Evolutionary conservation across 1,139 yeast genomes (phyloP), one percentile per base, ranked within the genome.

Genomic region (Williopsis jadinii): DNA sequence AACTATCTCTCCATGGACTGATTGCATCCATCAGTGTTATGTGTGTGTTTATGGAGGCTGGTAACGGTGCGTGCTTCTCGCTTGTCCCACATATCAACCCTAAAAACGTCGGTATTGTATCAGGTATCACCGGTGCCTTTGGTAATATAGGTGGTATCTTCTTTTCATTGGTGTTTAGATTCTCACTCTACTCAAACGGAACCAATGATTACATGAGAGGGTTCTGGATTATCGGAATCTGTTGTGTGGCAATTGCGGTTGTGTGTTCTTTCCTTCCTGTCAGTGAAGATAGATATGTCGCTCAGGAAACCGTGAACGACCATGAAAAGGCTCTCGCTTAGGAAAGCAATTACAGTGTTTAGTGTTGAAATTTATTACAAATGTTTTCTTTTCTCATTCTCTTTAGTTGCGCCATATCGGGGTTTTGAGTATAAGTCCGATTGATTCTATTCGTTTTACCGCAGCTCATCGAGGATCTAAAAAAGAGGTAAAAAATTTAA

Each of bases 31-130:
- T 62, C 42, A 52, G 55, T 28, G 50, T 61, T 24, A 52, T 60
- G 60, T 50, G 55, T 31, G 41, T 58, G 24, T 62, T 59, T 37
- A 58, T 62, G 63, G 66, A 62, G 38, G 61, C 61, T 54, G 65
- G 59, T 15, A 62, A 62, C 39, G 66, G 66, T 39, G 66, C 66
- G n/a, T 58, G 59, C 38, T 62, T 58, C 45, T 50, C 63, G 2
- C 42, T 59, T 8, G 66, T 62, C 10, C 64, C 64, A 3, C 61
- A 60, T 39, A 52, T 60, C 30, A 57, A 59, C 40, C 60, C 60
- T 28, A 53, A 53, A 35, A 62, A 56, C 38, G 54, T 61, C n/a
- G 66, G 66, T 37, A 54, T 60, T 32, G 62, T 62, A 14, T 52
- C 63, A 11, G 66, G 66, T 30, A 48, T 54, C 8, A 55, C 64